Conservation (phyloP, 2,329 filamentous ascomycete genomes). For the Alternaria solani region DNA sequence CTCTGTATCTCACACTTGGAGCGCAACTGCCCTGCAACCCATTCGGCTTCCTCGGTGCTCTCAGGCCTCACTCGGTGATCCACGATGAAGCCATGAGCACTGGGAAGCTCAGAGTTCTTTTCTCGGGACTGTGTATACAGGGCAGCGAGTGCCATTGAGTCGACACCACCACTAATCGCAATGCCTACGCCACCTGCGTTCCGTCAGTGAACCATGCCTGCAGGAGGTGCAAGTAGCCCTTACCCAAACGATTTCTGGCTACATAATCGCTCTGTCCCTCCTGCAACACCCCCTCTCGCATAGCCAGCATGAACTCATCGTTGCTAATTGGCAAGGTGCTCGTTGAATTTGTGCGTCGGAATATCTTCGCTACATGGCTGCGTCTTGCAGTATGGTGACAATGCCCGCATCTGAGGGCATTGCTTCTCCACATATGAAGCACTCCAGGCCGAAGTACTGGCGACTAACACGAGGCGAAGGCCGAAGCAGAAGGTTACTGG, state of each 20-base stretch:
- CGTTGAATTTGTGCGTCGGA: slow-evolving; percentile 34
- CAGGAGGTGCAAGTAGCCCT: background rate
- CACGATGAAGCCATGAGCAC: slow-evolving; percentile 65
- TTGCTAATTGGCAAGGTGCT: slow-evolving; percentile 32
- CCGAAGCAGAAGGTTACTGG: slow-evolving; percentile 7
- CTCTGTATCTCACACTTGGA: slow-evolving; percentile 51
- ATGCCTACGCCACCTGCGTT: slow-evolving; percentile 56
- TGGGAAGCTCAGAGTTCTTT: slow-evolving; percentile 18
- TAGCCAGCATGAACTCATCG: slow-evolving; percentile 38
- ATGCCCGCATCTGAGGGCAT: slow-evolving; percentile 44
- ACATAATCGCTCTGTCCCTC: background rate
- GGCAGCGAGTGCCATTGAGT: slow-evolving; percentile 94
- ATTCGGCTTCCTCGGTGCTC: slow-evolving; percentile 63
- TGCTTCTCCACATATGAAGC: slow-evolving; percentile 44
- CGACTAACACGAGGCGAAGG: background rate
- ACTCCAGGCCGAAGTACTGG: slow-evolving; percentile 1
- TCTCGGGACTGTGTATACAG: slow-evolving; percentile 62
- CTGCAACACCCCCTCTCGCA: slow-evolving; percentile 13
- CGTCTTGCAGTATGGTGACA: slow-evolving; percentile 31
- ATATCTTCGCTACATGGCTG: slow-evolving; percentile 19
- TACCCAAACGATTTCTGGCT: slow-evolving; percentile 24
- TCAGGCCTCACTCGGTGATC: slow-evolving; percentile 66
- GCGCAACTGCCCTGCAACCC: slow-evolving; percentile 57
- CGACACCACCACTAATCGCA: slow-evolving; percentile 89
- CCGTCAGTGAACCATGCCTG: slow-evolving; percentile 11